Percentiles rank a stretch among this genome's conserved stretches.
Evolutionary conservation across 2,329 filamentous ascomycete species (phyloP).

Genomic region (Alternaria brassicicola): DNA sequence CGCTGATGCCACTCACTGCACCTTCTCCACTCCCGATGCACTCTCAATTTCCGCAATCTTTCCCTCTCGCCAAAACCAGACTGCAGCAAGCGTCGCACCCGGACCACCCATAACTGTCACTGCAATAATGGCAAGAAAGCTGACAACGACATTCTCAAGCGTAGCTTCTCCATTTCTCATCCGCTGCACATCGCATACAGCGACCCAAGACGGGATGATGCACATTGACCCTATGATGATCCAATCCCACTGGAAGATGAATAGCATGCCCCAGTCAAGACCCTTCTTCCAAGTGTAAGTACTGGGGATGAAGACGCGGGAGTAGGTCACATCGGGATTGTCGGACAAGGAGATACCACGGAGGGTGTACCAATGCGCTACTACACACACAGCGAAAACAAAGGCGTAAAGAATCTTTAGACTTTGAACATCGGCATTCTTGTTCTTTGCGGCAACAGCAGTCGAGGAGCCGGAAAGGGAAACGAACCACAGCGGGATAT

Average conservation of each 20-base stretch:
- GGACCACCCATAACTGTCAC: constrained; percentile 19
- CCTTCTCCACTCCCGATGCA: constrained; percentile 15
- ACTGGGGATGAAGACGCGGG: constrained; percentile 20
- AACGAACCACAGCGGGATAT: constrained; percentile 24
- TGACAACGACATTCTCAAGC: constrained; percentile 14
- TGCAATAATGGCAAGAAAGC: constrained; percentile 4
- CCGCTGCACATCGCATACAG: constrained; percentile 21
- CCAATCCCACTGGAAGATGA: constrained; percentile 33
- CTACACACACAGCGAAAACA: constrained; percentile 9
- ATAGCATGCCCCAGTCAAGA: constrained; percentile 16
- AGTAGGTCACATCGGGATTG: constrained; percentile 15
- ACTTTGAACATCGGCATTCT: constrained; percentile 14
- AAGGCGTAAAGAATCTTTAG: constrained; percentile 20
- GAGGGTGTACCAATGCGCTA: constrained; percentile 17
- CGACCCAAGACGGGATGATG: constrained; percentile 13
- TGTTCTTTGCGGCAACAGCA: constrained; percentile 2
- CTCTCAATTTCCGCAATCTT: constrained; percentile 19
- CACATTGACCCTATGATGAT: constrained; percentile 4
- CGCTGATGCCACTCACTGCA: not conserved
- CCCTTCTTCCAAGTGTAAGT: constrained; percentile 12
- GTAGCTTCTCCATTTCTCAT: constrained; percentile 13
- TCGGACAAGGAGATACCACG: constrained; percentile 17
- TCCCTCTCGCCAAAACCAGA: constrained; percentile 27
- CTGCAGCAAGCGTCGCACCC: constrained; percentile 15
- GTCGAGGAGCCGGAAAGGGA: constrained; percentile 11